Base-by-base conservation (phyloP, 2,329 filamentous ascomycete species). In the Exophiala sp. region DNA sequence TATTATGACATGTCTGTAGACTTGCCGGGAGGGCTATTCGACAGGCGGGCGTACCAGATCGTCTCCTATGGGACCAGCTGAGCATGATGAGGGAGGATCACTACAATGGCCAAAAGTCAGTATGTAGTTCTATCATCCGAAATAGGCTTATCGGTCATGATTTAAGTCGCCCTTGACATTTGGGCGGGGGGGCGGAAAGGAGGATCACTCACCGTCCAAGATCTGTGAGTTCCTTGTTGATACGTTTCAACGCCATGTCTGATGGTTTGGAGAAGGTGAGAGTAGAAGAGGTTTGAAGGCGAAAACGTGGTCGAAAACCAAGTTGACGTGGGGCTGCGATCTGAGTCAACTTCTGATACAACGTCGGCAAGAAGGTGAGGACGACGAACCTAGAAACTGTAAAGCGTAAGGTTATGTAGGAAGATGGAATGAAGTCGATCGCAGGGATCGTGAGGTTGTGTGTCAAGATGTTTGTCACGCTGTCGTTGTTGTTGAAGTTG, bases 41-140 rank as follows among this genome's bases (percentile, higher is more conserved):
- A 57, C 11, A 55, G 50, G 55, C 41, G 24, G 47, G 51, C 88
- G 67, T 90, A 97, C 93, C 82, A 98, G 73, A 78, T 98, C 93
- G 78, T 97, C 91, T 71, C 90, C 90, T 66, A 94, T 85, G 63
- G 93, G 93, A 61, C 93, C 93, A 65, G 93, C 93, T 69, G 91
- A 97, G 83, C 93, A 98, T 63, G 91, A 97, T 53, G 93, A 97
- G 68, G 93, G 93, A 69, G 93, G 93, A 71, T 98, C 93, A 77
- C 93, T 97, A 64, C 58, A 58, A 39, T 22, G 16, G 50, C 45
- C 30, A 19, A 30, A 21, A 44, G 62, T 58, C 64, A 63, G 56
- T 46, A 53, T 50, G 19, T 49, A 18, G 23, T 44, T 27, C 22
- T 2, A 14, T 14, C 16, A 21, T 24, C 9, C 35, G 18, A 29